These are phyloP conservation scores for Knoxdaviesia capensis DNA, from an alignment of 2,329 filamentous ascomycete genomes.

Conservation along the genomic window DNA sequence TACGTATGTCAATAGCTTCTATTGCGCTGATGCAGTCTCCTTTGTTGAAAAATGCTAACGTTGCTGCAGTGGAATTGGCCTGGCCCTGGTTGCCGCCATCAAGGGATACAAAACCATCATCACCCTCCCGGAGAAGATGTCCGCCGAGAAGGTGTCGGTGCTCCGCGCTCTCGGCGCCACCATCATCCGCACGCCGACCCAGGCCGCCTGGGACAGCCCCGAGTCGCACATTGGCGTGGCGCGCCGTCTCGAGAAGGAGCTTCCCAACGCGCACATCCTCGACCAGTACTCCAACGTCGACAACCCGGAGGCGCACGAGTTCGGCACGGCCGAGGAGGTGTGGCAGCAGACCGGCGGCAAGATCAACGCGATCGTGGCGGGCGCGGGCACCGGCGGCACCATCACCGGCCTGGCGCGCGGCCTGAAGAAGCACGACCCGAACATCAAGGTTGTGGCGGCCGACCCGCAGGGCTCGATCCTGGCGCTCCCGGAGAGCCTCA, in stretches of 20 bases:
- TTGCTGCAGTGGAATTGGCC: conserved; percentile 51
- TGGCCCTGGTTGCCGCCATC: conserved; percentile 83
- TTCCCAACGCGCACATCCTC: conserved; percentile 90
- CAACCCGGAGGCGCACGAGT: conserved; percentile 86
- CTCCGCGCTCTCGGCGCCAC: conserved; percentile 85
- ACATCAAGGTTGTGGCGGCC: conserved; percentile 77
- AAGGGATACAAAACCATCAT: conserved; percentile 99
- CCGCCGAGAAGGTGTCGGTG: conserved; percentile 90
- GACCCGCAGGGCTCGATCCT: conserved; percentile 87
- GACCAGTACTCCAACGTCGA: conserved; percentile 88
- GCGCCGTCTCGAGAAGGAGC: conserved; percentile 73
- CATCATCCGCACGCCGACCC: conserved; percentile 92
- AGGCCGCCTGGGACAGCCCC: conserved; percentile 83
- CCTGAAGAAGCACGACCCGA: conserved; percentile 65
- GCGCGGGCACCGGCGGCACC: conserved; percentile 87
- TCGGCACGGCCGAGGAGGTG: conserved; percentile 88
- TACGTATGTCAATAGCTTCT: conserved; percentile 29
- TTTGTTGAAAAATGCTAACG: neutral
- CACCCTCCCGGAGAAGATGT: conserved; percentile 98
- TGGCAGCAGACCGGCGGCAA: conserved; percentile 77
- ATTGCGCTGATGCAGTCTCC: neutral
- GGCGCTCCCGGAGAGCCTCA: conserved; percentile 60
- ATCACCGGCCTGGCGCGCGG: conserved; percentile 78
- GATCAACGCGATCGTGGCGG: conserved; percentile 68
- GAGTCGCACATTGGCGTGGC: conserved; percentile 97